These are phyloP conservation scores for Solanum microdontum DNA, from an alignment of 257 asterid genomes.

Conservation along the genomic window DNA sequence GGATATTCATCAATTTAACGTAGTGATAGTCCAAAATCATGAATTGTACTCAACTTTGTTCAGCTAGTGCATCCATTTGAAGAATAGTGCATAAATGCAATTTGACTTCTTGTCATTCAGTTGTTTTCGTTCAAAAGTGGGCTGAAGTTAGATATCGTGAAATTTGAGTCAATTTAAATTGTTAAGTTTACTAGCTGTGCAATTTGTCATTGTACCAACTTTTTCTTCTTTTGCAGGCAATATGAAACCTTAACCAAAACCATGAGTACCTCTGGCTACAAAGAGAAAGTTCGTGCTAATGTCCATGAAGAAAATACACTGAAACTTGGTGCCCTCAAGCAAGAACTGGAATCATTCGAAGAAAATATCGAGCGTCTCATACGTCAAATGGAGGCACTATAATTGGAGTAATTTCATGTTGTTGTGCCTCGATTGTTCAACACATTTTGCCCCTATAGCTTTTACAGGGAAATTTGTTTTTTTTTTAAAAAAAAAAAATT, in stretches of 20 bases:
- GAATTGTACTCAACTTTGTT: background rate
- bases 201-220: background rate
- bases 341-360: constrained; percentile 41
- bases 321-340: constrained; percentile 40
- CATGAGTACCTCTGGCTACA: constrained; percentile 48
- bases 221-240: constrained; percentile 45
- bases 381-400: constrained; percentile 21
- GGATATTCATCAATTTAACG: background rate
- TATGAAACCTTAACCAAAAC: constrained; percentile 39
- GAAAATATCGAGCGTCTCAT: constrained; percentile 51
- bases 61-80: background rate
- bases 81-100: background rate
- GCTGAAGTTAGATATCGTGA: background rate
- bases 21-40: background rate
- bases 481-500: too few relatives aligned
- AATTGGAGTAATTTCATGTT: background rate
- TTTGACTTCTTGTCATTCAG: background rate
- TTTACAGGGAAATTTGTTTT: background rate
- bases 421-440: background rate
- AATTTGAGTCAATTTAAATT: background rate
- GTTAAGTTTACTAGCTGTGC: background rate
- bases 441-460: background rate
- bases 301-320: constrained; percentile 48
- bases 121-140: background rate
- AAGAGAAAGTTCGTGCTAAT: constrained; percentile 58